Percentiles rank a stretch among this genome's conserved stretches.
These are phyloP conservation scores for Trichoderma simmonsii DNA, from an alignment of 2,329 filamentous ascomycete genomes.

Conservation along the genomic window DNA sequence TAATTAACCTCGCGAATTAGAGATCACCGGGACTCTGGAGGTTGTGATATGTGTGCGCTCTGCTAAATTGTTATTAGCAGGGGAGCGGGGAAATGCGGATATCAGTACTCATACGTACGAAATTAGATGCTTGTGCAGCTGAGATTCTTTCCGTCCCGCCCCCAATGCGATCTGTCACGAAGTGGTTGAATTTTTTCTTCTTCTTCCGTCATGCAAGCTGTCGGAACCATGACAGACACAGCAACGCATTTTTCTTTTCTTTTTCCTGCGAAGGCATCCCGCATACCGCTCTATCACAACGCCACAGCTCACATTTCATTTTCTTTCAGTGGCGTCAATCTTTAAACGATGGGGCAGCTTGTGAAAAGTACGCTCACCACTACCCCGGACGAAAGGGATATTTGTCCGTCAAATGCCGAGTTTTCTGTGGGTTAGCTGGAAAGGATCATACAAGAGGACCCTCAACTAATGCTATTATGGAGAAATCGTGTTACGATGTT, in stretches of 20 bases:
- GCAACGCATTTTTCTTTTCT: not conserved
- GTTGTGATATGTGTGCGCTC: not conserved
- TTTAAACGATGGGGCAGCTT: not conserved
- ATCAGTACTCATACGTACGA: not conserved
- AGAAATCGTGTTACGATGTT: not conserved
- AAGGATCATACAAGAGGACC: not conserved
- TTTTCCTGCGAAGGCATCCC: not conserved
- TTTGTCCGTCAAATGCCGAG: not conserved
- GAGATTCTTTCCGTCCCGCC: not conserved
- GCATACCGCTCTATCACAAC: not conserved
- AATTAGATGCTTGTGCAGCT: not conserved
- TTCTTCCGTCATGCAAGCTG: not conserved
- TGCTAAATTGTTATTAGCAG: not conserved
- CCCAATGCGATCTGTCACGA: slow-evolving; percentile 4
- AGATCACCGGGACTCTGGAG: not conserved
- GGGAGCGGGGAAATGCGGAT: not conserved
- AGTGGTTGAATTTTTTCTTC: not conserved
- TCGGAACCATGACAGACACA: not conserved
- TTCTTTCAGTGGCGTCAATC: not conserved
- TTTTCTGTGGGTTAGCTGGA: not conserved
- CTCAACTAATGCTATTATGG: not conserved
- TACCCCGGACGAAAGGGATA: not conserved
- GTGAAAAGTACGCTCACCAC: not conserved
- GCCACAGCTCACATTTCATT: not conserved
- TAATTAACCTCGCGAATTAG: not conserved